Evolutionary conservation across 129 eudicot genomes (phyloP).

Genomic region (Gnaphalium uliginosum): DNA sequence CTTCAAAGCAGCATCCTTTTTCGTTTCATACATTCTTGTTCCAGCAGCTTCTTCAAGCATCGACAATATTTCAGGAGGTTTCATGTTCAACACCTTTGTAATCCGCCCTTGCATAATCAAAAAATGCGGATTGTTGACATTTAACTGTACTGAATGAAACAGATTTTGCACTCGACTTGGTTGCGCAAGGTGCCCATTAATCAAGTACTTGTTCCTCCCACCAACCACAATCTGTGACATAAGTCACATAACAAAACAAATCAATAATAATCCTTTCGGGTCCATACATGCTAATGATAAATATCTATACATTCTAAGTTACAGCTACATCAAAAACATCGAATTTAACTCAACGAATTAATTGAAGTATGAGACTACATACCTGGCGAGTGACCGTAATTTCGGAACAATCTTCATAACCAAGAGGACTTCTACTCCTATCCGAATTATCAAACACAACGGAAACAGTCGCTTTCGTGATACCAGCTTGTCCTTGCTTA

Average conservation of each 20-base stretch:
- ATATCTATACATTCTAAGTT: too few relatives aligned
- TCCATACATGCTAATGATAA: neutral
- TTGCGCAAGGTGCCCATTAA: conserved; percentile 98
- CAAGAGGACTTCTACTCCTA: conserved; percentile 84
- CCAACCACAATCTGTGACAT: conserved; percentile 91
- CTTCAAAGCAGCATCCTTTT: conserved; percentile 91
- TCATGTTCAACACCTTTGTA: conserved; percentile 96
- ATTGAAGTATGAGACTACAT: neutral
- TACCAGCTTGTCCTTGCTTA: conserved; percentile 99
- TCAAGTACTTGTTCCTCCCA: conserved; percentile 96
- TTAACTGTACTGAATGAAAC: conserved; percentile 95
- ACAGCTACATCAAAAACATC: neutral
- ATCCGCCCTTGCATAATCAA: conserved; percentile 99
- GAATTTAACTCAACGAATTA: neutral
- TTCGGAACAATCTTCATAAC: conserved; percentile 86
- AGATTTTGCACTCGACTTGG: conserved; percentile 98
- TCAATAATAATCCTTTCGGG: neutral
- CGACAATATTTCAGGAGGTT: conserved; percentile 98
- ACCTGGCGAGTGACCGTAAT: conserved; percentile 99
- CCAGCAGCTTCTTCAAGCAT: conserved; percentile 99
- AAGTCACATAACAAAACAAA: neutral
- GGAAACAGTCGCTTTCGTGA: conserved; percentile 95
- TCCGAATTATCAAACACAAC: conserved; percentile 91
- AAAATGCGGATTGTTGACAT: conserved; percentile 98
- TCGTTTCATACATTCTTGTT: conserved; percentile 98